phyloP scores from a whole-genome alignment of 257 asterid genomes.

The Thymus quinquecostatus region DNA sequence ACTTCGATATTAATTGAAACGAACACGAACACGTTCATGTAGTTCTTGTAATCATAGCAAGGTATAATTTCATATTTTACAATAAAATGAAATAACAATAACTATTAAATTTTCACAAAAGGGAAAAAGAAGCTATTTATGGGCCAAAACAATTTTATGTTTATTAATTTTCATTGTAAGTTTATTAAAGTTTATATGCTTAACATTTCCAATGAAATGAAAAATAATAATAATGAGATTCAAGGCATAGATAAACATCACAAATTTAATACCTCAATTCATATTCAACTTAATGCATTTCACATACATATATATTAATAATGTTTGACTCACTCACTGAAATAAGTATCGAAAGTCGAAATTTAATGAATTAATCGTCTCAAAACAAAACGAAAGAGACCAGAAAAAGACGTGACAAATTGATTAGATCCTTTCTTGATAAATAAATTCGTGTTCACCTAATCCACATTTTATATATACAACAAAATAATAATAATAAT shows the following conservation, averaged over 20 bases:
- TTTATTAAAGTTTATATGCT: too few relatives aligned
- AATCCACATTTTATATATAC: background rate
- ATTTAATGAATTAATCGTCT: background rate
- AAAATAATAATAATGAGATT: slow-evolving; percentile 5
- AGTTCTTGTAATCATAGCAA: too few relatives aligned
- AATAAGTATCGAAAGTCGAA: background rate
- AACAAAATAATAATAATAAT: too few relatives aligned
- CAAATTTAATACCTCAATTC: background rate
- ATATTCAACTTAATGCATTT: slow-evolving; percentile 3
- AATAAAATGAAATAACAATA: too few relatives aligned
- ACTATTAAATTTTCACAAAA: too few relatives aligned
- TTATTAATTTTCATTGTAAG: too few relatives aligned
- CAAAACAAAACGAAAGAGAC: background rate
- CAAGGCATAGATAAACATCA: background rate
- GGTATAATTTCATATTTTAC: too few relatives aligned
- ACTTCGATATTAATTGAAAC: too few relatives aligned
- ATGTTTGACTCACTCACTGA: slow-evolving; percentile 1
- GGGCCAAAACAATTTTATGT: too few relatives aligned
- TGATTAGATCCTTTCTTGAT: background rate
- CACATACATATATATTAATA: background rate
- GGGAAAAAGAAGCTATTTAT: too few relatives aligned
- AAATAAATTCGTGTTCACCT: background rate
- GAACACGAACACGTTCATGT: too few relatives aligned
- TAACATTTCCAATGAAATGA: background rate
- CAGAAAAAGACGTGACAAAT: background rate